Conservation (phyloP, 2,329 filamentous ascomycete genomes). For the Sordariomycetes sp. region DNA sequence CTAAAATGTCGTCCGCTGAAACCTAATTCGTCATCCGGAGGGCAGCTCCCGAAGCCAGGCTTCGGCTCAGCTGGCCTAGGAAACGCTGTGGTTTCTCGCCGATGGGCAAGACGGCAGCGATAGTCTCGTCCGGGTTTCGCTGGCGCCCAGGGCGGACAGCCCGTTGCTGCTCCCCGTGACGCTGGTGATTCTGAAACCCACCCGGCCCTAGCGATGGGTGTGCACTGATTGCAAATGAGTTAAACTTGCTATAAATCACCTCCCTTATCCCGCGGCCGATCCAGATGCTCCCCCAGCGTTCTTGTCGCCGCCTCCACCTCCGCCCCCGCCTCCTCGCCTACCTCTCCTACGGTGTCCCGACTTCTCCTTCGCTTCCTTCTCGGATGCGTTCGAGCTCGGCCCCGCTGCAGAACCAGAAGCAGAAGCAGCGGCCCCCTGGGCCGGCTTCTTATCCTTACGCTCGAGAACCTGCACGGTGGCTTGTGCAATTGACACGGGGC, state of each 20-base stretch:
- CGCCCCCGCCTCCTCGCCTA: slow-evolving; percentile 9
- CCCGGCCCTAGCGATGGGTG: too few relatives aligned
- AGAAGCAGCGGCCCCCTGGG: slow-evolving; percentile 6
- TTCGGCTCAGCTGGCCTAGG: too few relatives aligned
- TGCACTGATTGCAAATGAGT: too few relatives aligned
- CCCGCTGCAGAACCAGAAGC: slow-evolving; percentile 1
- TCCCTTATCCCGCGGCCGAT: background rate
- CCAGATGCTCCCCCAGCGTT: background rate
- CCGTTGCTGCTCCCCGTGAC: too few relatives aligned
- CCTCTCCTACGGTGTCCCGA: slow-evolving; percentile 14
- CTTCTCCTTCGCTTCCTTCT: slow-evolving; percentile 12
- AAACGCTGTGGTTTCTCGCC: too few relatives aligned
- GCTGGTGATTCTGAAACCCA: too few relatives aligned
- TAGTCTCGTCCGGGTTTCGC: too few relatives aligned
- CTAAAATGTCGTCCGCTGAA: too few relatives aligned
- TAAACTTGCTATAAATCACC: background rate
- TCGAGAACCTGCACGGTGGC: slow-evolving; percentile 82
- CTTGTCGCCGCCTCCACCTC: slow-evolving; percentile 10
- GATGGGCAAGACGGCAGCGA: too few relatives aligned
- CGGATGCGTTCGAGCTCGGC: slow-evolving; percentile 3
- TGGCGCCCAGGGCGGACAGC: too few relatives aligned
- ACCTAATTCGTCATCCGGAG: too few relatives aligned
- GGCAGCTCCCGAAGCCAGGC: too few relatives aligned
- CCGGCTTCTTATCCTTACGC: slow-evolving; percentile 51
- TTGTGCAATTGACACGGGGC: slow-evolving; percentile 72